Conservation (phyloP, 2,329 filamentous ascomycete genomes). For the Hypoxylon sp. region DNA sequence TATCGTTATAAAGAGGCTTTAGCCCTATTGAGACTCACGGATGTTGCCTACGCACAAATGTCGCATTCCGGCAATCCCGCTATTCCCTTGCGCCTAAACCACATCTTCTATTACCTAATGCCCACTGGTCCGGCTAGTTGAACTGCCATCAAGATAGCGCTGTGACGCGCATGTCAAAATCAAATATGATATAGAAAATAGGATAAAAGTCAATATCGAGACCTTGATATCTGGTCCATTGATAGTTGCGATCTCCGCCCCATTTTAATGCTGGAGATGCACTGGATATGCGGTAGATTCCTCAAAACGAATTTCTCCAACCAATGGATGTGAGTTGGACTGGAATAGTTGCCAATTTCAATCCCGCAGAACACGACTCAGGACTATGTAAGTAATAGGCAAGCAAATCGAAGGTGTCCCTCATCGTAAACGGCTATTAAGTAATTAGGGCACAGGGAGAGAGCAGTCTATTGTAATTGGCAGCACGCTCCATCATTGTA, state of each 20-base stretch:
- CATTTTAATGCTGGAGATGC: no score
- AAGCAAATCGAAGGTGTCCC: background rate
- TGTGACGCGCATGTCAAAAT: background rate
- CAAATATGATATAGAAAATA: background rate
- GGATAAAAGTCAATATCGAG: background rate
- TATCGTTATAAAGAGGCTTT: background rate
- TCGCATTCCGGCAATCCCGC: background rate
- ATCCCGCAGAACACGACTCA: background rate
- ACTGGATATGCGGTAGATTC: no score
- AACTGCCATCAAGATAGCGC: background rate
- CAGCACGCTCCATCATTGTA: constrained; percentile 24
- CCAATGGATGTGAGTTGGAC: no score
- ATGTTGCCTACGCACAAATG: background rate
- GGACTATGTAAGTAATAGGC: background rate
- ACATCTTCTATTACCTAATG: background rate
- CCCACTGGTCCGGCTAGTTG: background rate
- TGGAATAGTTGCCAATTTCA: background rate
- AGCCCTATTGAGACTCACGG: background rate
- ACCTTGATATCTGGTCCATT: background rate
- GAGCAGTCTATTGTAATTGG: background rate
- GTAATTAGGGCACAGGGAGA: background rate
- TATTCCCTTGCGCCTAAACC: background rate
- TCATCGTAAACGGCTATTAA: background rate
- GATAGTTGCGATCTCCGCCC: background rate
- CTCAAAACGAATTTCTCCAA: no score